These are phyloP conservation scores for Hordeum vulgare DNA, from an alignment of 176 grass and related monocot species.

Conservation along the genomic window DNA sequence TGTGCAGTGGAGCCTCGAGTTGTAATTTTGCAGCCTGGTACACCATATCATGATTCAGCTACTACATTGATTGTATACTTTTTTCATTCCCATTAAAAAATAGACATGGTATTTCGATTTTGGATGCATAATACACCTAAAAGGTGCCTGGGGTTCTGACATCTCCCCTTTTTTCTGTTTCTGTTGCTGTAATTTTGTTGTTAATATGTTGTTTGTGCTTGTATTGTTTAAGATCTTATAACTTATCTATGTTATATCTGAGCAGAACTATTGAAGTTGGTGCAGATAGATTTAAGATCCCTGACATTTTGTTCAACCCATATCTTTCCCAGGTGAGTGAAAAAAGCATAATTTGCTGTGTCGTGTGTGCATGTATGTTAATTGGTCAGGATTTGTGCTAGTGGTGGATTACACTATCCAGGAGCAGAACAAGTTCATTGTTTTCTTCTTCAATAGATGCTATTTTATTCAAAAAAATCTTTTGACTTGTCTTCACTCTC, in stretches of 20 bases:
- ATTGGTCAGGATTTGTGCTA: conserved; percentile 17
- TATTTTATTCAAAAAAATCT: neutral
- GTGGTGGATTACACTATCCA: neutral
- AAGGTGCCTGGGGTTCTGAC: conserved; percentile 6
- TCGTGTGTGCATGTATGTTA: neutral
- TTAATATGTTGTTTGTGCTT: conserved; percentile 12
- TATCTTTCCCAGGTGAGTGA: conserved; percentile 75
- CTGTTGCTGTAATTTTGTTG: conserved; percentile 3
- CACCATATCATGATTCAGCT: neutral
- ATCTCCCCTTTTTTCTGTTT: neutral
- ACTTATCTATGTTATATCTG: conserved; percentile 18
- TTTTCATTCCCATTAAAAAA: neutral
- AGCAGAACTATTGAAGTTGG: conserved; percentile 97
- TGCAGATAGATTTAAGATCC: conserved; percentile 98
- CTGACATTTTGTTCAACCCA: conserved; percentile 97
- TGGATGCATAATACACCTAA: neutral
- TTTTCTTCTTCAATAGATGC: conserved; percentile 9
- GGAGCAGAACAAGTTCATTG: neutral
- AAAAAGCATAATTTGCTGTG: conserved; percentile 1
- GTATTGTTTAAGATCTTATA: neutral
- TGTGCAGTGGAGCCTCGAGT: neutral
- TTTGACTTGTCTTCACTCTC: conserved; percentile 11
- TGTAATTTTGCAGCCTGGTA: conserved; percentile 8
- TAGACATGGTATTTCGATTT: neutral
- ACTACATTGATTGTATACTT: neutral